These are phyloP conservation scores for Telopea speciosissima DNA, from an alignment of 177 flowering plant genomes.

Conservation along the genomic window DNA sequence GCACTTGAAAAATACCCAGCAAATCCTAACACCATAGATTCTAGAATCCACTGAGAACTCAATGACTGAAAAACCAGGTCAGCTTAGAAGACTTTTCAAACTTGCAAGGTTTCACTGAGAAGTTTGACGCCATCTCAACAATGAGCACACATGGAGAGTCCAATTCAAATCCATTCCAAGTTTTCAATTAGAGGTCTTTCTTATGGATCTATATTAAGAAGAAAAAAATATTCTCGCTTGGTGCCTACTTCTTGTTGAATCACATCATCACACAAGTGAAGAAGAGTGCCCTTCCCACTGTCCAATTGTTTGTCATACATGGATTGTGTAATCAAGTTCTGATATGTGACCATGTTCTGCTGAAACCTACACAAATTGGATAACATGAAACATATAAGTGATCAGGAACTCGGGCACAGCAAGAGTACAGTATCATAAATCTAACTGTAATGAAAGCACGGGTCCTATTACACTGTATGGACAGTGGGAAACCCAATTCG, in stretches of 20 bases:
- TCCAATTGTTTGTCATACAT: slow-evolving; percentile 98
- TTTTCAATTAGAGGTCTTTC: not conserved
- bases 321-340: slow-evolving; percentile 84
- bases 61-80: not conserved
- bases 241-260: slow-evolving; percentile 92
- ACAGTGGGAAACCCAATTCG: not conserved
- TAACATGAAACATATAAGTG: slow-evolving; percentile 4
- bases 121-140: not conserved
- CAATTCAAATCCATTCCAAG: not conserved
- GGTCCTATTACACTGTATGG: not conserved
- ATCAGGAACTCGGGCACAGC: not conserved
- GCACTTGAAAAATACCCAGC: not conserved
- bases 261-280: slow-evolving; percentile 97
- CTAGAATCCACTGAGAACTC: not conserved
- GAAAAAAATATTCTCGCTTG: not conserved
- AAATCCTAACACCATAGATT: not conserved
- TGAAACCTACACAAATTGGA: slow-evolving; percentile 53
- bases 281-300: slow-evolving; percentile 96
- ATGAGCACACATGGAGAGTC: too few relatives aligned
- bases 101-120: not conserved
- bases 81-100: not conserved
- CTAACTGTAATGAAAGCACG: too few relatives aligned
- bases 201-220: not conserved
- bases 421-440: not conserved
- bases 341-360: slow-evolving; percentile 78